Evolutionary conservation across 371 early-diverging fungal genomes (phyloP), one percentile per base, ranked within the genome.

Genomic region (Lichtheimia ornata): DNA sequence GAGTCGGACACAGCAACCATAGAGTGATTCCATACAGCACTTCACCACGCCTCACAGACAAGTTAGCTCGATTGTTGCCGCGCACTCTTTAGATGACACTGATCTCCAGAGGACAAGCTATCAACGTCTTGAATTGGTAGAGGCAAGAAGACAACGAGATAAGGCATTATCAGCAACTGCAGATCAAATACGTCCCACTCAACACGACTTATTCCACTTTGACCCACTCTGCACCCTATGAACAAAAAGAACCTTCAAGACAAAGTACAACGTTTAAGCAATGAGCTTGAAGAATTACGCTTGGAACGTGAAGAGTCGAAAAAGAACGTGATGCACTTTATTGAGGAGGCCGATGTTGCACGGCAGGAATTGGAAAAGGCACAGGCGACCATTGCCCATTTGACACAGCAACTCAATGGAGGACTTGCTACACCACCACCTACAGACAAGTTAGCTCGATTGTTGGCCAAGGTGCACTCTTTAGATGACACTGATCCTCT

Each of bases 321-420:
- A 58, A 77, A 72, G 59, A 77, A 74, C 51, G 74, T 77, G 3
- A 27, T 77, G 5, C 72, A 72, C 20, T 77, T 77, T 52, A 71
- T 77, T 59, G 65, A 67, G 58, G 74, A 77, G 49, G 72, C 74
- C 7, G 77, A 77, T 52, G 25, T 25, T 0, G 53, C 67, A 18
- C 64, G 67, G 17, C 64, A 70, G 44, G 67, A 72, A 35, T n/a
- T 72, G 12, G 52, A 54, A 41, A 59, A 57, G n/a, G 62, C 74
- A 14, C 63, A 71, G 18, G 50, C 61, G 2, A 13, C 53, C 9
- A 58, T 74, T 22, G 62, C 60, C 4, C 61, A 69, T 20, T 14
- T 71, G 12, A 53, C 62, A 53, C 30, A 61, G 42, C 43, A 52
- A 42, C 47, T 47, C 5, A 18, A 47, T 22, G 47, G 47, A 54